These are phyloP conservation scores for Chaetoscypha palmicola DNA, from an alignment of 2,329 filamentous ascomycete genomes.

Conservation along the genomic window DNA sequence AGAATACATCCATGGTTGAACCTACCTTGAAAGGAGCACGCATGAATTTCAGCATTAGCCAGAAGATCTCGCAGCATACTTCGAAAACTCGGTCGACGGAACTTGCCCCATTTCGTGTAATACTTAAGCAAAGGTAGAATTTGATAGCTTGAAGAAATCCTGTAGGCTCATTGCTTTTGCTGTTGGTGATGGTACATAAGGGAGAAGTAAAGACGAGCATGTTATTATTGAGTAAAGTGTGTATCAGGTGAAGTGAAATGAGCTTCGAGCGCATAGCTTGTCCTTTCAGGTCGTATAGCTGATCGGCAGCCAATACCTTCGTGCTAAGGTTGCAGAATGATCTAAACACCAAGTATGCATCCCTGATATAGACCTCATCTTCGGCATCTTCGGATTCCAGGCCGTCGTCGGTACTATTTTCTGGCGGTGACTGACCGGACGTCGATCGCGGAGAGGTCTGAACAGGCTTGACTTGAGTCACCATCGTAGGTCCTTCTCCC, in stretches of 20 bases:
- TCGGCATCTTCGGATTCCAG: constrained; percentile 60
- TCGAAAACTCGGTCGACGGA: constrained; percentile 90
- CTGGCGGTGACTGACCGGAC: constrained; percentile 48
- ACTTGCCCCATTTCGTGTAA: constrained; percentile 92
- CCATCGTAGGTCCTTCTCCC: constrained; percentile 61
- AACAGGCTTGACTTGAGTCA: constrained; percentile 50
- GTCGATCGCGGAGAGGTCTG: constrained; percentile 38
- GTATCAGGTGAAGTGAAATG: constrained; percentile 89
- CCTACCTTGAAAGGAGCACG: constrained; percentile 83
- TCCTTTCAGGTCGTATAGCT: constrained; percentile 85
- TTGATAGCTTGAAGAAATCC: constrained; percentile 92
- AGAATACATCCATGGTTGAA: constrained; percentile 6
- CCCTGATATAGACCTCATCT: constrained; percentile 94
- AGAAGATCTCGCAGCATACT: constrained; percentile 94
- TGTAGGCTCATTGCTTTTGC: constrained; percentile 79
- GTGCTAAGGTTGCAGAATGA: constrained; percentile 97
- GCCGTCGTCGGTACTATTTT: constrained; percentile 48
- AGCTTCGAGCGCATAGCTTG: constrained; percentile 97
- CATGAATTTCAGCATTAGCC: constrained; percentile 92
- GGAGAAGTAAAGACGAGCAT: constrained; percentile 86
- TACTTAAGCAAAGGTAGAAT: constrained; percentile 90
- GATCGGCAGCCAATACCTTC: constrained; percentile 81
- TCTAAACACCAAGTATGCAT: constrained; percentile 93
- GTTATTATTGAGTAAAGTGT: constrained; percentile 92
- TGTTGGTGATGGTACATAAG: constrained; percentile 84